Evolutionary conservation across 2,329 filamentous ascomycete species (phyloP).

Genomic region (Cercospora berteroae): DNA sequence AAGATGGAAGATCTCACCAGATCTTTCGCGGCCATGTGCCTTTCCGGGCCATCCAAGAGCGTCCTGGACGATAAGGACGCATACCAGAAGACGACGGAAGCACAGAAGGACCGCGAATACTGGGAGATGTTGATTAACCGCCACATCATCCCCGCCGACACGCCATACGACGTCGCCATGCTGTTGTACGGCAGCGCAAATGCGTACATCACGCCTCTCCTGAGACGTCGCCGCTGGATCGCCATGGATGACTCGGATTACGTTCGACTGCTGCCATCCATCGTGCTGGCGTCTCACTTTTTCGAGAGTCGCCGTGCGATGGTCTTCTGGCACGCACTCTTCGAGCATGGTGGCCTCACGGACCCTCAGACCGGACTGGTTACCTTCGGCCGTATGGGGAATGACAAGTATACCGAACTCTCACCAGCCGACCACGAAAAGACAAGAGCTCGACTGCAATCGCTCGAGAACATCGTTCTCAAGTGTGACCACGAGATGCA

Average conservation of each 20-base stretch:
- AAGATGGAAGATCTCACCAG: background rate
- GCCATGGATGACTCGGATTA: background rate
- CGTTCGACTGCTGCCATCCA: background rate
- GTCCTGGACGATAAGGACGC: background rate
- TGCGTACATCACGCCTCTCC: background rate
- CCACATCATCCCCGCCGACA: background rate
- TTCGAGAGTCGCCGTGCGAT: background rate
- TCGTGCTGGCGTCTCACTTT: background rate
- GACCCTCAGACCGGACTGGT: background rate
- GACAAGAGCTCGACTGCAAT: background rate
- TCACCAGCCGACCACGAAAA: background rate
- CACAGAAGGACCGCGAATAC: background rate
- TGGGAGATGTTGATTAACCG: background rate
- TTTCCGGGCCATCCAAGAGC: background rate
- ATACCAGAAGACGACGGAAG: background rate
- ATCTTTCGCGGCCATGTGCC: background rate
- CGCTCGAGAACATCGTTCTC: background rate
- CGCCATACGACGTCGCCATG: background rate
- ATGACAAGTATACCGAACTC: background rate
- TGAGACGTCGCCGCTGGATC: background rate
- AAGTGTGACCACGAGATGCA: background rate
- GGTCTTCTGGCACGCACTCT: slow-evolving; percentile 5
- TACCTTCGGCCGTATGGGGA: background rate
- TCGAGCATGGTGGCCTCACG: background rate
- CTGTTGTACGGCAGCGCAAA: background rate